Evolutionary conservation across 2,329 filamentous ascomycete genomes (phyloP).

Genomic region (Beauveria sp.): DNA sequence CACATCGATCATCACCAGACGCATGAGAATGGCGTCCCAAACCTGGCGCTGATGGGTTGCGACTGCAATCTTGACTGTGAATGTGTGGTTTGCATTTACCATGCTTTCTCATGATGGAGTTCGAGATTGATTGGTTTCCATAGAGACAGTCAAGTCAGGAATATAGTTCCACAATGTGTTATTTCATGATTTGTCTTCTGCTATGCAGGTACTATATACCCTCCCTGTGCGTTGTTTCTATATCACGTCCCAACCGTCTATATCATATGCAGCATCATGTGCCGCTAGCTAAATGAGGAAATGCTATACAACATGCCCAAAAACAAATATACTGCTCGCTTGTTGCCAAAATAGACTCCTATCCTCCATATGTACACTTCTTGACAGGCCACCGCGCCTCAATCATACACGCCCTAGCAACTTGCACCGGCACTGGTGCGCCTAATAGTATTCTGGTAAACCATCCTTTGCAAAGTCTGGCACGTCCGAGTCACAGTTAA

Average conservation of each 20-base stretch:
- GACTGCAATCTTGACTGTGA: no score
- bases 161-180: neutral
- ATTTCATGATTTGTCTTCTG: no score
- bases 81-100: neutral
- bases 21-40: no score
- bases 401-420: neutral
- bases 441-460: conserved; percentile 43
- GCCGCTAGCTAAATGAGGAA: neutral
- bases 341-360: neutral
- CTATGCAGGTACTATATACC: neutral
- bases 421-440: neutral
- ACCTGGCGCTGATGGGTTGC: no score
- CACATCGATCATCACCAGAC: no score
- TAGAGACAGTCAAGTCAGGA: neutral
- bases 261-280: neutral
- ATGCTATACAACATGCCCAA: neutral
- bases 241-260: neutral
- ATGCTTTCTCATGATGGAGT: neutral
- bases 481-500: conserved; percentile 55
- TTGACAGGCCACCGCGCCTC: neutral
- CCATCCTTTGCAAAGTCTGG: conserved; percentile 40
- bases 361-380: conserved; percentile 5
- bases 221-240: neutral
- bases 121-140: no score
- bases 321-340: neutral